Base-by-base conservation (phyloP, 208 protist species). In the Crithidia fasciculata region DNA sequence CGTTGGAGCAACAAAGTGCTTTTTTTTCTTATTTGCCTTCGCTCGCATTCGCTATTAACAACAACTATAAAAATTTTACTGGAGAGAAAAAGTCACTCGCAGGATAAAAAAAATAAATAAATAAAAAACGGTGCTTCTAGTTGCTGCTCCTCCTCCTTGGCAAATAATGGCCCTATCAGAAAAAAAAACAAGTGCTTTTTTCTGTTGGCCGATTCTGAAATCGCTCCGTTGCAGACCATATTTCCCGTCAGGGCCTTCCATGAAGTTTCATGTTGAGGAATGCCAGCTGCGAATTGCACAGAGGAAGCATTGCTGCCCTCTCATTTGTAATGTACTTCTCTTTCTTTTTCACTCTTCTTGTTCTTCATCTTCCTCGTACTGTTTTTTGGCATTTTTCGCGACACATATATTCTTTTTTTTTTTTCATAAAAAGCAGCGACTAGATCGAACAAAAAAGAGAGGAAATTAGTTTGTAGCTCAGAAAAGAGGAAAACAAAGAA, bases 311-410 rank as follows among this genome's bases (percentile, higher is more conserved):
- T 28, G 28, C 28, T 28, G 28, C 28, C 44, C 54, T 70, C 18
- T 43, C 43, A 5, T 60, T 43, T 57, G 55, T 49, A 70, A 15
- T 60, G 39, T 69, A 70, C 10, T 8, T 63, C 41, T 52, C 37
- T 49, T 52, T 67, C 28, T 28, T 28, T 28, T 28, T 28, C 28
- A 1, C 28, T 28, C 28, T 28, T 28, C 28, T 28, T 28, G 28
- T 28, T 28, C 28, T 28, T 28, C 28, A 28, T 28, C 1, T 28
- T 28, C 28, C 28, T 28, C 28, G 28, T 28, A 28, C 28, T 28
- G 28, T 77, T 72, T 78, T 28, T 28, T 28, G 28, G 28, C 28
- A 28, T 28, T 28, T 28, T 28, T 28, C 28, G 28, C 28, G 28
- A 28, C 28, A 28, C 28, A 28, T 28, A 28, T 28, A 28, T 28